Conservation (phyloP, 495 filamentous ascomycete species). For the Daldinia decipiens region DNA sequence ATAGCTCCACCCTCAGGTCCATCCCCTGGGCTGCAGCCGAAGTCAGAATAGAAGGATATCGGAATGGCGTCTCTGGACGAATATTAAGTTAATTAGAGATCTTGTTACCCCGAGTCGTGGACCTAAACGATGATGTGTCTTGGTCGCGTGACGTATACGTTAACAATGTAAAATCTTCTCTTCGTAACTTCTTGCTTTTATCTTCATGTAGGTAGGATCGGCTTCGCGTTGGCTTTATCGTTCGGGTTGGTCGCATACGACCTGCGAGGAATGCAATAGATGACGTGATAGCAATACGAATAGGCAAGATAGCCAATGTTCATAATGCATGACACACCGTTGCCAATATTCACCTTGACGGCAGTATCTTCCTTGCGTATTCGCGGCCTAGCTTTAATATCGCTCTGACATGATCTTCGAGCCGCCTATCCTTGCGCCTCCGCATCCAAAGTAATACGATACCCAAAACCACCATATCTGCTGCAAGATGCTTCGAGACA, state of each 20-base stretch:
- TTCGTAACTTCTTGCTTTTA: background rate
- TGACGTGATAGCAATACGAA: constrained; percentile 8
- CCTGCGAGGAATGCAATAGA: background rate
- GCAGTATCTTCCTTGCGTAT: constrained; percentile 65
- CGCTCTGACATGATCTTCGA: constrained; percentile 78
- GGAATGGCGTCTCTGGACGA: background rate
- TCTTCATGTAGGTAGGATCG: constrained; percentile 1
- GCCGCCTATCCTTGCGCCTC: constrained; percentile 74
- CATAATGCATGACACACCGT: constrained; percentile 15
- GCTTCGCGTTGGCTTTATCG: background rate
- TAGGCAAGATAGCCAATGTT: constrained; percentile 11
- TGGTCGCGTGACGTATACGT: background rate
- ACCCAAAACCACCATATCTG: constrained; percentile 75
- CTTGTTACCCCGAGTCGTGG: background rate
- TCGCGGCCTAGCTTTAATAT: constrained; percentile 70
- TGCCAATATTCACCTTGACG: constrained; percentile 56
- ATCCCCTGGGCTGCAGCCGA: background rate
- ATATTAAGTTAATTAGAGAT: background rate
- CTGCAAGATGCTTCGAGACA: constrained; percentile 74
- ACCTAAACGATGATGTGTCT: background rate
- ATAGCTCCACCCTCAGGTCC: background rate
- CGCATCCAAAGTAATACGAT: constrained; percentile 83
- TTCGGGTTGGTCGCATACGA: constrained; percentile 9
- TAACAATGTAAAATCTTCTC: background rate
- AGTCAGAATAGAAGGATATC: background rate